Base-by-base conservation (phyloP, 768 basidiomycete species). In the Tylopilus felleus region DNA sequence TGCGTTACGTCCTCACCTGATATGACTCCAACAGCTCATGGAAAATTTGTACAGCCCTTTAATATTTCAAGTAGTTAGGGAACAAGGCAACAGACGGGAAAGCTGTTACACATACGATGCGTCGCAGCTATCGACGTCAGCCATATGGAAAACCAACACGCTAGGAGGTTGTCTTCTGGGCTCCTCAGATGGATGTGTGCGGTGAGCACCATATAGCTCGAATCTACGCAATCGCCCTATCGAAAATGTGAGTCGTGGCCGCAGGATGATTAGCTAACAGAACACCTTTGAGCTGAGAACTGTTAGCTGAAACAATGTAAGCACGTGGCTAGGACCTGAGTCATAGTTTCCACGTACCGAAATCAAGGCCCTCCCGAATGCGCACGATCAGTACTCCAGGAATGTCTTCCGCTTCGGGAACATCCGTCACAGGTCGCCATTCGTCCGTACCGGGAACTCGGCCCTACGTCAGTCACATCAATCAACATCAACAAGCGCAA, bases 391-490 rank as follows among this genome's bases (percentile, higher is more conserved):
- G 74, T 25, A 85, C 85, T 0, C 94, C 93, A 5, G 87, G 79
- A 16, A 85, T 75, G 57, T 83, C 85, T 72, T 97, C 93, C 0
- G 84, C 88, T 51, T 92, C 90, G 0, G 88, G 85, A 53, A 89
- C 86, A 66, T 97, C 93, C 45, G 88, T 88, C 38, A 99, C 78
- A 4, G 96, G 86, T 58, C 87, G 91, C 93, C 94, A 99, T 51
- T 83, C 73, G 53, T 91, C 83, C 0, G 94, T 96, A 3, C 88
- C 90, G 2, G 92, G 94, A 40, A 98, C 81, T 9, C 88, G 82
- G 9, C 95, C 95, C 88, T 92, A 51, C 8, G 22, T 43, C 13
- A 8, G 10, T n/a, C 29, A n/a, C 42, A 3, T 8, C 9, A 1
- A 25, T 58, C 21, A 64, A 49, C 13, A 25, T 57, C 16, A 64